These are phyloP conservation scores for Fraxinus paxiana DNA, from an alignment of 305 asterid genomes.

Conservation along the genomic window DNA sequence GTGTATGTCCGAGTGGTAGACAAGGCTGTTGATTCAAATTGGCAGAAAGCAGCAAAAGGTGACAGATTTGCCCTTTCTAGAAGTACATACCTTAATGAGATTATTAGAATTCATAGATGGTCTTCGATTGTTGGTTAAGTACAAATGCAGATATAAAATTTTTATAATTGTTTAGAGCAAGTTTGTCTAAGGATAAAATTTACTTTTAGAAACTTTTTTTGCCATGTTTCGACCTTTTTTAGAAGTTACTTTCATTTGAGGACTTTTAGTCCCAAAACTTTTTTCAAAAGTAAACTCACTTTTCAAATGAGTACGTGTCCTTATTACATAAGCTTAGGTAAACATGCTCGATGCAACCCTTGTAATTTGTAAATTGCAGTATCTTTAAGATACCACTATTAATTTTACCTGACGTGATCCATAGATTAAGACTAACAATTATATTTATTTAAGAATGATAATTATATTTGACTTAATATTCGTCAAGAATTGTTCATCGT, in stretches of 20 bases:
- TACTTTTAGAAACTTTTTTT: neutral
- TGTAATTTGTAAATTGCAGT: neutral
- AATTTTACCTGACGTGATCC: neutral
- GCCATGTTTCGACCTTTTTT: neutral
- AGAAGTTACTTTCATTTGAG: neutral
- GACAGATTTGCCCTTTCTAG: conserved; percentile 40
- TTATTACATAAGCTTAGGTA: neutral
- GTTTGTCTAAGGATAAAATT: neutral
- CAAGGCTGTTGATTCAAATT: conserved; percentile 42
- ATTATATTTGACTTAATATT: neutral
- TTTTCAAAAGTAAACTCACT: neutral
- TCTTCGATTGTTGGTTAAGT: neutral
- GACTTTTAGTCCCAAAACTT: neutral
- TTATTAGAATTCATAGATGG: neutral
- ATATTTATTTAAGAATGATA: neutral
- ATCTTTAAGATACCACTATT: neutral
- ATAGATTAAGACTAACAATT: neutral
- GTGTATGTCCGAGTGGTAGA: conserved; percentile 40
- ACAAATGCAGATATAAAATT: neutral
- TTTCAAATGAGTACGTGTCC: neutral
- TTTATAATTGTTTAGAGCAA: neutral
- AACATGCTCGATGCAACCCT: neutral
- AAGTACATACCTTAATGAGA: conserved; percentile 33
- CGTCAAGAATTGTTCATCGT: neutral
- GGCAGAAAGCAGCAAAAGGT: conserved; percentile 33